A percentile compares a stretch with the other conserved stretches of the same genome.
phyloP scores from a whole-genome alignment of 1,284 basidiomycete genomes.

The Microbotryomycetes sp. region DNA sequence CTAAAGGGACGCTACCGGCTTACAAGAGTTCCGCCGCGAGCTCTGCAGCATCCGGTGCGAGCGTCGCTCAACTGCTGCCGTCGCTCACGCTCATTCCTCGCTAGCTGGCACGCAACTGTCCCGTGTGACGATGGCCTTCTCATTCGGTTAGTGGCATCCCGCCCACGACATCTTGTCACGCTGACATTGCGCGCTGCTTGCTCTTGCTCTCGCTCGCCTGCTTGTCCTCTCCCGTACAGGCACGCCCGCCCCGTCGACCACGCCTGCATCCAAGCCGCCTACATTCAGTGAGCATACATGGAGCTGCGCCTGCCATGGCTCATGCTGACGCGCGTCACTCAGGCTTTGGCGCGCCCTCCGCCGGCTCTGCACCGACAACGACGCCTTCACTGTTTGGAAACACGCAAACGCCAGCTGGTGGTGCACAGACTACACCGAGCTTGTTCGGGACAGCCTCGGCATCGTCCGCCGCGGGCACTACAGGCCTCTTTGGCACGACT shows the following conservation, averaged over 20 bases:
- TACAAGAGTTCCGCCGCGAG: too few relatives aligned
- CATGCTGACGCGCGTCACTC: background rate
- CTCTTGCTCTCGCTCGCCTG: too few relatives aligned
- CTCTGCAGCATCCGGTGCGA: too few relatives aligned
- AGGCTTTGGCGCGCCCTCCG: conserved; percentile 17
- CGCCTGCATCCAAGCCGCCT: conserved; percentile 12
- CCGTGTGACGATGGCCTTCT: too few relatives aligned
- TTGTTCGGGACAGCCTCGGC: conserved; percentile 1
- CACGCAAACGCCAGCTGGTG: background rate
- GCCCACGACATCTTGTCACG: background rate
- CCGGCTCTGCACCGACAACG: background rate
- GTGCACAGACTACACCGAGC: background rate
- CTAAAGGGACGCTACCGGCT: too few relatives aligned
- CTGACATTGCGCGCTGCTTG: too few relatives aligned
- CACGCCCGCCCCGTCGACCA: background rate
- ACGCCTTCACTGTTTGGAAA: conserved; percentile 15
- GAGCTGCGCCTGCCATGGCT: background rate
- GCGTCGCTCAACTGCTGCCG: too few relatives aligned
- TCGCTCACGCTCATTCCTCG: too few relatives aligned
- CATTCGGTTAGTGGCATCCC: background rate
- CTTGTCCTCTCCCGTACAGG: too few relatives aligned
- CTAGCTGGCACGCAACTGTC: too few relatives aligned
- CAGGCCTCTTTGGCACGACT: conserved; percentile 5
- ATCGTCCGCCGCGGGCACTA: background rate
- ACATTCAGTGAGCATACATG: conserved; percentile 9